These are phyloP conservation scores for Leptodontidium sp. DNA, from an alignment of 2,329 filamentous ascomycete species.

Conservation along the genomic window DNA sequence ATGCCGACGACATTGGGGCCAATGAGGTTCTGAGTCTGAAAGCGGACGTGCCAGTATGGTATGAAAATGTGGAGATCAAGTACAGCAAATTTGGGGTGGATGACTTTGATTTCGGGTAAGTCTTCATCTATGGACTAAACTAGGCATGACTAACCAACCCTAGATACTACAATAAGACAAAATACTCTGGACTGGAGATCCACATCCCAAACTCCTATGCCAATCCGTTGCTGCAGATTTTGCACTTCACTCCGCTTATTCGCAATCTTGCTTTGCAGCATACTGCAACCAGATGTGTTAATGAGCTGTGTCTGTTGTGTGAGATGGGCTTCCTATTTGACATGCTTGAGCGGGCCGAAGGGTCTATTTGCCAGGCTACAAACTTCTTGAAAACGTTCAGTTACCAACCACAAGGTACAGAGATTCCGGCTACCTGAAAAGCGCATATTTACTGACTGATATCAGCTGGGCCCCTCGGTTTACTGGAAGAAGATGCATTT, in stretches of 20 bases:
- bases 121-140: conserved; percentile 22
- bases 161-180: conserved; percentile 94
- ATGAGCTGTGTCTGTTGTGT: conserved; percentile 86
- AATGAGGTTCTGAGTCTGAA: conserved; percentile 77
- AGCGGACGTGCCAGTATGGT: conserved; percentile 85
- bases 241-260: conserved; percentile 88
- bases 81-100: conserved; percentile 99
- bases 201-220: conserved; percentile 98
- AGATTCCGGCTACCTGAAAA: background rate
- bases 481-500: conserved; percentile 85
- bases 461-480: conserved; percentile 73
- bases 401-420: conserved; percentile 75
- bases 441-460: conserved; percentile 34
- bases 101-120: conserved; percentile 94
- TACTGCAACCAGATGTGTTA: conserved; percentile 83
- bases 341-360: conserved; percentile 96
- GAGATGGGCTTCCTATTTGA: conserved; percentile 96
- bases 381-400: conserved; percentile 93
- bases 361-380: conserved; percentile 93
- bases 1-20: conserved; percentile 72
- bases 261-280: conserved; percentile 90
- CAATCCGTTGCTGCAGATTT: conserved; percentile 88
- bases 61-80: conserved; percentile 95
- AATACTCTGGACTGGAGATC: conserved; percentile 90
- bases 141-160: conserved; percentile 26